phyloP scores from a whole-genome alignment of 164 flowering plant species.

The Pachysandra terminalis region DNA sequence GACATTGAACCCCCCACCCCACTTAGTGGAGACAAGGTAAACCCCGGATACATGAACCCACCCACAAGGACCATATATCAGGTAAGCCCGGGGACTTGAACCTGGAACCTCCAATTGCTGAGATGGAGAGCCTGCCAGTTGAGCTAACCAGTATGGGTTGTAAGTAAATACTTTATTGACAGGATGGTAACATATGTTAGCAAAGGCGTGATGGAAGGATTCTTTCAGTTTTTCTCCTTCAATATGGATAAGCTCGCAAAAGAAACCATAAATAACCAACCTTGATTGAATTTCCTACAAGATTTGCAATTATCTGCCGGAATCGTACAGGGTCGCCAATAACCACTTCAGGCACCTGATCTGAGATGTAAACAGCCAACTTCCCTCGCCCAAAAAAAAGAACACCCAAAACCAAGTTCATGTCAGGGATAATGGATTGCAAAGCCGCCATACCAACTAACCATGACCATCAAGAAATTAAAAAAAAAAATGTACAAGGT shows the following conservation, averaged over 20 bases:
- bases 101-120: too few relatives aligned
- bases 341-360: conserved; percentile 66
- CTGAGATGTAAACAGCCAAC: conserved; percentile 87
- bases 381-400: conserved; percentile 29
- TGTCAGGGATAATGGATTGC: conserved; percentile 8
- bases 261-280: conserved; percentile 31
- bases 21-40: too few relatives aligned
- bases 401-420: neutral
- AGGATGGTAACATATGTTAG: neutral
- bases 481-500: neutral
- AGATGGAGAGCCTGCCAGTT: too few relatives aligned
- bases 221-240: neutral
- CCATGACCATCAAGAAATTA: neutral
- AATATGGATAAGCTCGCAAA: neutral
- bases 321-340: conserved; percentile 87
- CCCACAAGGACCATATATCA: too few relatives aligned
- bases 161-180: too few relatives aligned
- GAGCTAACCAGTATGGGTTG: too few relatives aligned
- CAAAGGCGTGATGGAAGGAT: neutral
- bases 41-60: too few relatives aligned
- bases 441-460: neutral
- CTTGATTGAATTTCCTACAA: conserved; percentile 93
- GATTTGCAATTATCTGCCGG: conserved; percentile 85
- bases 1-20: too few relatives aligned
- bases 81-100: too few relatives aligned